Conservation (phyloP, 2,329 filamentous ascomycete genomes). For the Nannizziopsis barbatae region DNA sequence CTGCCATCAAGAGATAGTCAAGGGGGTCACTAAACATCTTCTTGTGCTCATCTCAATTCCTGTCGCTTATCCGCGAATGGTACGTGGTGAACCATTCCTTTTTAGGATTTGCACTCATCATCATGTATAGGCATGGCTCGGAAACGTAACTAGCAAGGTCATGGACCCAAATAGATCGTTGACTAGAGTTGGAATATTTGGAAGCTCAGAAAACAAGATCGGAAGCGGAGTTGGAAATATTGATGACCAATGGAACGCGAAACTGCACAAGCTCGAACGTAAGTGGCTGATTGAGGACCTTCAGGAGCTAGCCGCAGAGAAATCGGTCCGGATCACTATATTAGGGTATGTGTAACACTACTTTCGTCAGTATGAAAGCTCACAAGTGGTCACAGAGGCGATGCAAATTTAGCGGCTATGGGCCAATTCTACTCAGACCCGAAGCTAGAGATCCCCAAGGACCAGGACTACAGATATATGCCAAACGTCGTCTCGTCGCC, state of each 20-base stretch:
- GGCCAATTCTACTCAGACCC: slow-evolving; percentile 93
- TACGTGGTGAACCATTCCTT: slow-evolving; percentile 35
- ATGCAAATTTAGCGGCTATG: slow-evolving; percentile 83
- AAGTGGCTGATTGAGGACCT: slow-evolving; percentile 79
- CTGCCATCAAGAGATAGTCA: slow-evolving; percentile 67
- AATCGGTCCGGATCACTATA: slow-evolving; percentile 83
- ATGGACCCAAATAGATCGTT: slow-evolving; percentile 86
- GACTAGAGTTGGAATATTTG: slow-evolving; percentile 68
- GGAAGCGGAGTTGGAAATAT: slow-evolving; percentile 86
- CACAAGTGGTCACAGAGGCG: slow-evolving; percentile 48
- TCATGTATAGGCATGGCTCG: slow-evolving; percentile 49
- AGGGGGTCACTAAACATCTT: slow-evolving; percentile 78
- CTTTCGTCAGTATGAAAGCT: background rate
- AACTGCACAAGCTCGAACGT: slow-evolving; percentile 83
- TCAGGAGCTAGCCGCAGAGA: slow-evolving; percentile 85
- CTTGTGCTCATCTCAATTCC: slow-evolving; percentile 78
- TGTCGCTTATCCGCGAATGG: slow-evolving; percentile 66
- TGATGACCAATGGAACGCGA: slow-evolving; percentile 96
- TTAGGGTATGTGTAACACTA: slow-evolving; percentile 47
- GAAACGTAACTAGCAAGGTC: slow-evolving; percentile 65
- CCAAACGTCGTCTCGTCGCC: slow-evolving; percentile 88
- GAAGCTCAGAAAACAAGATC: slow-evolving; percentile 72
- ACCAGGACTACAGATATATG: slow-evolving; percentile 93
- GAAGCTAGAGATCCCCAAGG: slow-evolving; percentile 68
- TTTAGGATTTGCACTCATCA: slow-evolving; percentile 29